These are phyloP conservation scores for Paecilomyces dactylethromorphus DNA, from an alignment of 2,329 filamentous ascomycete species.

Conservation along the genomic window DNA sequence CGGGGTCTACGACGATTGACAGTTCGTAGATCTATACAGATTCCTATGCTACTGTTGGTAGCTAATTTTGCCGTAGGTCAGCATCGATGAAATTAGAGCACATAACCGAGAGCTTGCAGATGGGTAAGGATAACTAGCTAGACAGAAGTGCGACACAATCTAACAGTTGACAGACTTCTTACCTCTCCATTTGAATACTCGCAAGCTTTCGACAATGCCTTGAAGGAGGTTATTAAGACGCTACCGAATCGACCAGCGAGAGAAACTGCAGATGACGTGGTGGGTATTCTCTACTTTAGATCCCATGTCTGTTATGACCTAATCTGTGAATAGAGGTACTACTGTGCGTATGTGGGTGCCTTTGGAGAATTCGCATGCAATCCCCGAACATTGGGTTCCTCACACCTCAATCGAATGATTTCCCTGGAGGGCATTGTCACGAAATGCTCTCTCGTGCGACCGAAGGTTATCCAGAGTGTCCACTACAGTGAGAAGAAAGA, in stretches of 20 bases:
- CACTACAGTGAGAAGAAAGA: slow-evolving; percentile 87
- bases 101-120: slow-evolving; percentile 79
- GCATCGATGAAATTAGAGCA: slow-evolving; percentile 83
- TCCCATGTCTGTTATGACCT: background rate
- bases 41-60: background rate
- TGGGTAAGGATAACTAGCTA: slow-evolving; percentile 34
- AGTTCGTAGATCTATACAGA: slow-evolving; percentile 22
- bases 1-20: slow-evolving; percentile 53
- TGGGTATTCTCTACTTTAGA: slow-evolving; percentile 26
- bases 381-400: slow-evolving; percentile 81
- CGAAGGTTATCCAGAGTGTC: slow-evolving; percentile 97
- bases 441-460: slow-evolving; percentile 86
- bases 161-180: slow-evolving; percentile 54
- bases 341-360: slow-evolving; percentile 93
- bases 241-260: slow-evolving; percentile 68
- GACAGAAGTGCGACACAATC: background rate
- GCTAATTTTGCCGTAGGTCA: slow-evolving; percentile 44
- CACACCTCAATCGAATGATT: slow-evolving; percentile 92
- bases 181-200: slow-evolving; percentile 82
- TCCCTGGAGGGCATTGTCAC: slow-evolving; percentile 97
- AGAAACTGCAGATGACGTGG: slow-evolving; percentile 68
- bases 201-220: slow-evolving; percentile 79
- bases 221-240: slow-evolving; percentile 81
- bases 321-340: slow-evolving; percentile 52
- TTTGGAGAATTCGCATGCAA: slow-evolving; percentile 95